These are phyloP conservation scores for Nakazawaea sp. DNA, from an alignment of 805 yeast species.

Conservation along the genomic window DNA sequence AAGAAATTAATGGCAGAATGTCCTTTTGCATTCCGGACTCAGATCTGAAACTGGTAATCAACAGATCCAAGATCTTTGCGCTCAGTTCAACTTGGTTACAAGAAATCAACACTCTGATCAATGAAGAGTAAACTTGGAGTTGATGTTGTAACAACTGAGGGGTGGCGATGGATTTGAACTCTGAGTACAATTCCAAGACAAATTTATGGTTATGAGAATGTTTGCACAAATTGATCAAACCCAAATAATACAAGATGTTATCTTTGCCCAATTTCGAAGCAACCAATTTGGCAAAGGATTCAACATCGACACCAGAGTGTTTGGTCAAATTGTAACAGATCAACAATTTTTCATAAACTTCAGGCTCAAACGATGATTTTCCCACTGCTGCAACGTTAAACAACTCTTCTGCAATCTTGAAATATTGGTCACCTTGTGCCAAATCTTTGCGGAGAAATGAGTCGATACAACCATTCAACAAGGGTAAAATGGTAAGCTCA, in stretches of 20 bases:
- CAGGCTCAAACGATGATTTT: slow-evolving; percentile 30
- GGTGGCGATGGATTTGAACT: slow-evolving; percentile 21
- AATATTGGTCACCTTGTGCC: slow-evolving; percentile 37
- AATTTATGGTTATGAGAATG: slow-evolving; percentile 4
- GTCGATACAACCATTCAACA: slow-evolving; percentile 41
- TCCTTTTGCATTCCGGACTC: slow-evolving; percentile 14
- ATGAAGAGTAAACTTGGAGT: slow-evolving; percentile 40
- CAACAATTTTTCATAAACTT: slow-evolving; percentile 26
- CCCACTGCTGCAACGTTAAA: slow-evolving; percentile 27
- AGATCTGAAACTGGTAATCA: slow-evolving; percentile 37
- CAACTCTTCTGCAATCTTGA: slow-evolving; percentile 42
- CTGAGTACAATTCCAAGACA: slow-evolving; percentile 25
- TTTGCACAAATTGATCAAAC: slow-evolving; percentile 8
- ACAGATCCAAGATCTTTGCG: slow-evolving; percentile 48
- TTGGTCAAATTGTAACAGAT: slow-evolving; percentile 17
- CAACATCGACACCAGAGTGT: slow-evolving; percentile 15
- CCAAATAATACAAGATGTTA: slow-evolving; percentile 8
- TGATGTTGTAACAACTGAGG: slow-evolving; percentile 23
- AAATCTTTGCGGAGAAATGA: slow-evolving; percentile 29
- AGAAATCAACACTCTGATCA: slow-evolving; percentile 45
- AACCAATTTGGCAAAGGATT: slow-evolving; percentile 22
- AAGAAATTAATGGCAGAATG: slow-evolving; percentile 17
- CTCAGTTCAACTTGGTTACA: slow-evolving; percentile 45
- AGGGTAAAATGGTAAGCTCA: slow-evolving; percentile 39
- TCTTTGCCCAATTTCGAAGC: slow-evolving; percentile 17